Conservation (phyloP, 148 eudicot species). For the Rheum nobile region DNA sequence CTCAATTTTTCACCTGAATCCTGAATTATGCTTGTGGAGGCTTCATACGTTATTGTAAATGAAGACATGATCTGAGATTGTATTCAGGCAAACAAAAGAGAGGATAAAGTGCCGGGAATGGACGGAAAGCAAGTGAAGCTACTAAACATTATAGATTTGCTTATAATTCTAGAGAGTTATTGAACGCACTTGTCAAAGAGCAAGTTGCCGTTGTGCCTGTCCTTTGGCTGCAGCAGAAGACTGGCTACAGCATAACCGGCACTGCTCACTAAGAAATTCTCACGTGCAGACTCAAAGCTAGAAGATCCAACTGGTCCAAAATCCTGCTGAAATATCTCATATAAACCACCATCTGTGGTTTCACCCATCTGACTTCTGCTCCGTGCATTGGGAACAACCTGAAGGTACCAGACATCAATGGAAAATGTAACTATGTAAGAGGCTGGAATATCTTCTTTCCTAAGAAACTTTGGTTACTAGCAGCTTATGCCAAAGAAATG, state of each 20-base stretch:
- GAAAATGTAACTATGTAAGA: neutral
- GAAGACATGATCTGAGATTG: neutral
- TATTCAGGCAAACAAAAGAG: neutral
- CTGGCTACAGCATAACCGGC: slow-evolving; percentile 99
- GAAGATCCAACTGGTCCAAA: slow-evolving; percentile 90
- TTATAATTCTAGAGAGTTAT: neutral
- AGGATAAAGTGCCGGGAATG: neutral
- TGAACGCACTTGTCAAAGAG: slow-evolving; percentile 73
- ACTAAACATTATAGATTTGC: neutral
- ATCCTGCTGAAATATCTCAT: slow-evolving; percentile 98
- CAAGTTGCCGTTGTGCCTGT: slow-evolving; percentile 97
- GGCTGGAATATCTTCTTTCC: neutral
- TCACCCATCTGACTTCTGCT: slow-evolving; percentile 99
- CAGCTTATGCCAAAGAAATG: neutral
- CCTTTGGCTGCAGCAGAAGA: slow-evolving; percentile 94
- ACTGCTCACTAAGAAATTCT: slow-evolving; percentile 92
- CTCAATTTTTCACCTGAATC: neutral
- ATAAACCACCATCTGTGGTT: slow-evolving; percentile 94
- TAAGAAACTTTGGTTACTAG: neutral
- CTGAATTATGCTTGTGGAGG: neutral
- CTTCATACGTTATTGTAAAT: neutral
- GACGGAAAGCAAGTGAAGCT: neutral
- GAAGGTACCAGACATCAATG: slow-evolving; percentile 13
- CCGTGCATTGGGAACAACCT: slow-evolving; percentile 93
- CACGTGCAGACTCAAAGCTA: slow-evolving; percentile 89